Percentiles rank a stretch among this genome's conserved stretches.
These are phyloP conservation scores for Closterium sp. DNA, from an alignment of 139 green algal genomes.

Conservation along the genomic window DNA sequence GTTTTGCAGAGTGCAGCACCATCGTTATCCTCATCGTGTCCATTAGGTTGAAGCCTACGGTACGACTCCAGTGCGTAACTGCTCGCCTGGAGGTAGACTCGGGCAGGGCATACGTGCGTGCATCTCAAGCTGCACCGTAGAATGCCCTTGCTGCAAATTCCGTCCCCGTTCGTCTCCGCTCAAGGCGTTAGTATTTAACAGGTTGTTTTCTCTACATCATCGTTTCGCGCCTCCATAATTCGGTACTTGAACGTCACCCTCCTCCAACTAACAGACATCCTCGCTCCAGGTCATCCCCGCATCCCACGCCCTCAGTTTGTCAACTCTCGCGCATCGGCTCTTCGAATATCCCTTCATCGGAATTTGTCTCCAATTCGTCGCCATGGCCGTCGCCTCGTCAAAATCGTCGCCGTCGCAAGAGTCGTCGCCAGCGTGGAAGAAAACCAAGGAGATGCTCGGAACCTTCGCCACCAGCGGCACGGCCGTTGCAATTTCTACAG, in stretches of 20 bases:
- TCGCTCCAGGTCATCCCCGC: too few species aligned
- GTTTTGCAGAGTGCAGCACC: neutral
- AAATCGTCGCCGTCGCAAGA: neutral
- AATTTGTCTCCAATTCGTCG: neutral
- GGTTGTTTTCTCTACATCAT: too few species aligned
- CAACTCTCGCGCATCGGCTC: neutral
- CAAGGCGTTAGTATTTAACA: neutral
- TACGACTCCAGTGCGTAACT: neutral
- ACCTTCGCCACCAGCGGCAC: neutral
- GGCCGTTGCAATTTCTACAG: neutral
- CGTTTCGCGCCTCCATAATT: neutral
- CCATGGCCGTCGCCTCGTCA: neutral
- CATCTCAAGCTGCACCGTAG: neutral
- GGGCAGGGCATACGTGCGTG: neutral
- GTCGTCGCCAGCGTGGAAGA: neutral
- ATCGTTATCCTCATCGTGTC: neutral
- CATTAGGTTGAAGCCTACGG: neutral
- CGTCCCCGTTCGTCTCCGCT: neutral
- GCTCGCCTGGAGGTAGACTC: neutral
- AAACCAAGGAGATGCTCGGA: neutral
- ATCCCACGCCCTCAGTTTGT: neutral
- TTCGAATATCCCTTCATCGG: neutral
- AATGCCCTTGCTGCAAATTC: neutral
- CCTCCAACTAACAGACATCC: neutral
- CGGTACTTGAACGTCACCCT: neutral